Evolutionary conservation across 345 rosid species (phyloP).

Genomic region (Syzygium jambos): DNA sequence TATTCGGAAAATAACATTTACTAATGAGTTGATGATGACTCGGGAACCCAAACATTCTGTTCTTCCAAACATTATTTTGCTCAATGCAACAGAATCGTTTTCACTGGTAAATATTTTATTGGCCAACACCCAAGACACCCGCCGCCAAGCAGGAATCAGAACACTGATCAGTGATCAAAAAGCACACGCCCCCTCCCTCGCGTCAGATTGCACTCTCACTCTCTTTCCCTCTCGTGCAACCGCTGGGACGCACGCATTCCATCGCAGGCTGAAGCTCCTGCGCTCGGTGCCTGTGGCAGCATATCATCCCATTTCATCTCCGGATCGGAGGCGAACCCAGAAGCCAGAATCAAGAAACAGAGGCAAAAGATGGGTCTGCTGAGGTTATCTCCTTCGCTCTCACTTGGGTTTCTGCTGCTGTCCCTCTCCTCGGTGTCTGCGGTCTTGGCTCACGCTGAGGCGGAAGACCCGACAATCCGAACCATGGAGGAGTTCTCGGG

Average conservation of each 20-base stretch:
- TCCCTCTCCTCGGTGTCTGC: conserved; percentile 15
- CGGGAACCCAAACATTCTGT: not conserved
- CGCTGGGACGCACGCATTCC: not conserved
- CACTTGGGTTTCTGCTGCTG: conserved; percentile 1
- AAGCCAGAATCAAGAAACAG: not conserved
- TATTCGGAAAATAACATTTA: too few relatives aligned
- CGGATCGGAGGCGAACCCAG: not conserved
- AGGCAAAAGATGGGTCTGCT: conserved; percentile 11
- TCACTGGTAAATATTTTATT: not conserved
- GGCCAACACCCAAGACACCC: not conserved
- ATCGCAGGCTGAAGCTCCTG: not conserved
- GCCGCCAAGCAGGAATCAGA: not conserved
- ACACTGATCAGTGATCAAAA: not conserved
- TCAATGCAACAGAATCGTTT: not conserved
- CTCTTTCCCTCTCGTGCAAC: not conserved
- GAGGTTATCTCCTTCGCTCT: conserved; percentile 2
- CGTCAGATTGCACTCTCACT: not conserved
- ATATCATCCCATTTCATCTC: not conserved
- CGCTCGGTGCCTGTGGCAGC: not conserved
- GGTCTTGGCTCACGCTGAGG: conserved; percentile 27
- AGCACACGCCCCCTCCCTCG: not conserved
- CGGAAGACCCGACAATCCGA: conserved; percentile 36
- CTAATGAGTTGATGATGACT: not conserved
- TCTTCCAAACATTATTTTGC: not conserved
- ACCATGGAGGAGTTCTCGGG: conserved; percentile 91